Conservation (phyloP, 192 early-diverging fungal species). For the Coemansia sp. region DNA sequence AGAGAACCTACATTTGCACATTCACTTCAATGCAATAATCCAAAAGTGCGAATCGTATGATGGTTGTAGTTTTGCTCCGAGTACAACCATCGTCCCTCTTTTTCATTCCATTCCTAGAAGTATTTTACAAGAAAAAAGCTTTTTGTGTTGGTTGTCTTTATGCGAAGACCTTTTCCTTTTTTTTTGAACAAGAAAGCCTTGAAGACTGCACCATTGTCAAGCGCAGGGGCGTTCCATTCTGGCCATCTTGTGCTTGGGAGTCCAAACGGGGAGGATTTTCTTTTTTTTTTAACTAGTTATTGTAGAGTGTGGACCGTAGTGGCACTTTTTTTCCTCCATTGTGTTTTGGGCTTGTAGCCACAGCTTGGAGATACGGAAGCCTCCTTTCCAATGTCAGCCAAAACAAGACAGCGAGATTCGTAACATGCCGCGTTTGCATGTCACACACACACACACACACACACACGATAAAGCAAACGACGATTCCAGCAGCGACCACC, state of each 20-base stretch:
- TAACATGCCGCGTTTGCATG: not conserved
- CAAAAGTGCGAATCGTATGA: not conserved
- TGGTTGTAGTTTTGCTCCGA: not conserved
- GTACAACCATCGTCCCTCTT: not conserved
- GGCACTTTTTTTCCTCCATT: not conserved
- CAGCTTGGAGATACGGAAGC: not conserved
- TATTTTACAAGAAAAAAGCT: too few relatives aligned
- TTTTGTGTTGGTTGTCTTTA: too few relatives aligned
- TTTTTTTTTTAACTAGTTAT: too few relatives aligned
- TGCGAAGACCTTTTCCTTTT: not conserved
- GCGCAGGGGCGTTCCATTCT: too few relatives aligned
- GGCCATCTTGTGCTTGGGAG: too few relatives aligned
- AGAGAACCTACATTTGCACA: conserved; percentile 1
- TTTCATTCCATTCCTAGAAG: not conserved
- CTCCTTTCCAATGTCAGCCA: not conserved
- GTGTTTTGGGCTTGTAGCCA: not conserved
- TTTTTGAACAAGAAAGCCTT: not conserved
- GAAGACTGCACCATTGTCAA: too few relatives aligned
- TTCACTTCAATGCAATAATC: not conserved
- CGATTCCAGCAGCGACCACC: too few relatives aligned
- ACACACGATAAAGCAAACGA: not conserved
- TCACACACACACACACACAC: not conserved
- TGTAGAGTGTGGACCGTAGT: too few relatives aligned
- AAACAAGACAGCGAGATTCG: not conserved
- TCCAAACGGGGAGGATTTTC: too few relatives aligned